phyloP scores from a whole-genome alignment of 108 stramenopile genomes.

The Cyclotella baltica region DNA sequence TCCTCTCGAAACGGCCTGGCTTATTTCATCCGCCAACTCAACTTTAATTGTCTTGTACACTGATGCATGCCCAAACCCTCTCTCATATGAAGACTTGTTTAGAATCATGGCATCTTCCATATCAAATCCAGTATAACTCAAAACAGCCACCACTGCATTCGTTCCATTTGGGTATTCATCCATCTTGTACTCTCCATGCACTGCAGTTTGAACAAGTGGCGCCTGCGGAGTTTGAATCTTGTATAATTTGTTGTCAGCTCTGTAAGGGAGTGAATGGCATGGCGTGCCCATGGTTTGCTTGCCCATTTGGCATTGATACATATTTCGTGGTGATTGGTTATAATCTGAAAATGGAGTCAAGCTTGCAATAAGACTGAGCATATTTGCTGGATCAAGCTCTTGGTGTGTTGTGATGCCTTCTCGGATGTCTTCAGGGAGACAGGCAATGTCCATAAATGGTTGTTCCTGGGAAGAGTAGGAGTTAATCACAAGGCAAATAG shows the following conservation, averaged over 20 bases:
- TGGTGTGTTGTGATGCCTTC: slow-evolving; percentile 94
- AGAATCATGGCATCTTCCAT: slow-evolving; percentile 99
- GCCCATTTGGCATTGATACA: slow-evolving; percentile 99
- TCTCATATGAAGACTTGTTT: slow-evolving; percentile 93
- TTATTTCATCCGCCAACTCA: slow-evolving; percentile 85
- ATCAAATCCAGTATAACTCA: slow-evolving; percentile 99
- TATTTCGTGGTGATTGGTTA: slow-evolving; percentile 98
- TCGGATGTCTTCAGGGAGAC: slow-evolving; percentile 90
- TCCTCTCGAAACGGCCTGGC: slow-evolving; percentile 57
- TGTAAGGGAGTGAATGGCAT: slow-evolving; percentile 88
- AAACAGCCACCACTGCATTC: slow-evolving; percentile 98
- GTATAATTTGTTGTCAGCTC: slow-evolving; percentile 97
- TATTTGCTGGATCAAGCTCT: slow-evolving; percentile 96
- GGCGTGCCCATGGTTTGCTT: slow-evolving; percentile 99
- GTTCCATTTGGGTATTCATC: slow-evolving; percentile 99
- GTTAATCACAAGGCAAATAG: background rate
- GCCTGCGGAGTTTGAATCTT: slow-evolving; percentile 95
- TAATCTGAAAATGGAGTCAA: slow-evolving; percentile 98
- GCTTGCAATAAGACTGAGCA: slow-evolving; percentile 97
- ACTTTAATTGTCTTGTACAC: slow-evolving; percentile 96
- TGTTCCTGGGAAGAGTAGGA: slow-evolving; percentile 70
- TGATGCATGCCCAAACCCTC: slow-evolving; percentile 94
- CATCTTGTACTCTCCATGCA: slow-evolving; percentile 94
- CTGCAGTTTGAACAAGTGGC: slow-evolving; percentile 94
- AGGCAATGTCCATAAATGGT: slow-evolving; percentile 96